Evolutionary conservation across 176 grass and related monocot genomes (phyloP).

Genomic region (Aegilops umbellulata): DNA sequence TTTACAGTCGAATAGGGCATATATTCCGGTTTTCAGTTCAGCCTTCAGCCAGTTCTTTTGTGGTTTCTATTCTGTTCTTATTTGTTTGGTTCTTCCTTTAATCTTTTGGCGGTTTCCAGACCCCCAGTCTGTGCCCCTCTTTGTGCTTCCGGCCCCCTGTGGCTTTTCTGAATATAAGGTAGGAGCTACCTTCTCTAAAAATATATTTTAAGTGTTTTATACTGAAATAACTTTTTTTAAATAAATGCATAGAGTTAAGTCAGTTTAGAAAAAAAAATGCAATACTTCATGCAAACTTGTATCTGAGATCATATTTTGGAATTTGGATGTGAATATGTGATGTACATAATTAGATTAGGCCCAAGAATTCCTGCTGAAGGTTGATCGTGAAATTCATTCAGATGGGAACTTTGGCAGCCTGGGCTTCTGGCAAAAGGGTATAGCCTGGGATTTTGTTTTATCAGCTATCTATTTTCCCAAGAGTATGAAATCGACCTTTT

Average conservation of each 20-base stretch:
- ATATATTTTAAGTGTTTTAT: not conserved
- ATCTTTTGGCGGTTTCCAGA: not conserved
- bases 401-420: not conserved
- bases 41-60: not conserved
- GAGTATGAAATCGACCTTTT: no score
- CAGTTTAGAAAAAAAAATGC: not conserved
- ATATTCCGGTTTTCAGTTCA: not conserved
- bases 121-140: not conserved
- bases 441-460: not conserved
- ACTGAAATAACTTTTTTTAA: not conserved
- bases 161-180: not conserved
- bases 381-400: not conserved
- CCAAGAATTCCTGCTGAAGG: not conserved
- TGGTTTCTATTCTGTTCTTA: not conserved
- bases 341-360: not conserved
- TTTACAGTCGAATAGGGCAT: not conserved
- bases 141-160: not conserved
- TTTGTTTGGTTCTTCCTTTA: not conserved
- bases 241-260: not conserved
- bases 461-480: no score
- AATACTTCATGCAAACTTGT: not conserved
- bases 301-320: not conserved
- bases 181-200: not conserved
- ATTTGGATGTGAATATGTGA: slow-evolving; percentile 7
- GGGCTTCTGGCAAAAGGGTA: not conserved